phyloP scores from a whole-genome alignment of 192 early-diverging fungal species.

The Pilaira anomala region DNA sequence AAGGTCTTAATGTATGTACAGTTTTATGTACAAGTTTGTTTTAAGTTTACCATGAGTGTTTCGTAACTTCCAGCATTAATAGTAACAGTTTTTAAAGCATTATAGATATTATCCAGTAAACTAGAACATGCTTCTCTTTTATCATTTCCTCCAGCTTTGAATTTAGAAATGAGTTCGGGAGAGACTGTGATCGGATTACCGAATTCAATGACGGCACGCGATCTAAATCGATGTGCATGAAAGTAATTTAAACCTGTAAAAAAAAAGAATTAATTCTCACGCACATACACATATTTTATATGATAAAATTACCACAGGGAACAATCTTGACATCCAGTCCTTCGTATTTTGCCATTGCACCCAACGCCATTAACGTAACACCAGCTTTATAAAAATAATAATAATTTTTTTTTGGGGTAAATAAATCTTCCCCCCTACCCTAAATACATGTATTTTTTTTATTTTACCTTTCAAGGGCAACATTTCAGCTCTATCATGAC shows the following conservation, averaged over 20 bases:
- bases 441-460: background rate
- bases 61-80: constrained; percentile 93
- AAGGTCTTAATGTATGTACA: too few species aligned
- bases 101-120: constrained; percentile 77
- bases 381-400: constrained; percentile 49
- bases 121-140: constrained; percentile 79
- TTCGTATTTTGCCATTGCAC: constrained; percentile 84
- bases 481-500: constrained; percentile 95
- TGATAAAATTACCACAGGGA: constrained; percentile 53
- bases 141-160: constrained; percentile 74
- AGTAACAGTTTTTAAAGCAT: constrained; percentile 82
- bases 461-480: constrained; percentile 84
- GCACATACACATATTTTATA: background rate
- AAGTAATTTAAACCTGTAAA: constrained; percentile 87
- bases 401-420: constrained; percentile 12
- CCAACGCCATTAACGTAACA: constrained; percentile 82
- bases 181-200: constrained; percentile 85
- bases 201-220: constrained; percentile 96
- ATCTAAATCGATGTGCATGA: constrained; percentile 92
- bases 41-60: constrained; percentile 83
- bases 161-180: constrained; percentile 77
- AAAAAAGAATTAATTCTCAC: background rate
- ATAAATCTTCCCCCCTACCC: too few species aligned
- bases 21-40: too few species aligned
- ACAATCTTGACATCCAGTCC: constrained; percentile 89